A percentile compares a stretch with the other conserved stretches of the same genome.
Conservation (phyloP, 495 filamentous ascomycete genomes). For the Acidomyces sp. region DNA sequence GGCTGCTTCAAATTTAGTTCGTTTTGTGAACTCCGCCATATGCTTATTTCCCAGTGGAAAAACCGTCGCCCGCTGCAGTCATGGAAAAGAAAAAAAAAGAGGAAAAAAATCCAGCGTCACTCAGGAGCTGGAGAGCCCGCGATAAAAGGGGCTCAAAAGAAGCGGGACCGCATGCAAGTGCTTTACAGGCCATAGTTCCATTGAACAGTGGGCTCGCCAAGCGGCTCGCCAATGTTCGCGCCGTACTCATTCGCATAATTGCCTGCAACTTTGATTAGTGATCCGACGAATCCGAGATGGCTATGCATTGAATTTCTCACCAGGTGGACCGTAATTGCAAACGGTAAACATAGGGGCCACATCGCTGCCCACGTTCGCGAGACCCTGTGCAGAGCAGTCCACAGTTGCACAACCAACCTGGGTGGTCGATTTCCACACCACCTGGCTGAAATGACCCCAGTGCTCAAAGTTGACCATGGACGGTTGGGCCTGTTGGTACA, state of each 20-base stretch:
- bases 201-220: conserved; percentile 27
- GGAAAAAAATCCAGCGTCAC: neutral
- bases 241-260: conserved; percentile 56
- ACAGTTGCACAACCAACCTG: conserved; percentile 61
- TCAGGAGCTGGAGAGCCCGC: too few species aligned
- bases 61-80: conserved; percentile 8
- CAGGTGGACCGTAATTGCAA: conserved; percentile 75
- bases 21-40: conserved; percentile 4
- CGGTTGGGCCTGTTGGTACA: conserved; percentile 34
- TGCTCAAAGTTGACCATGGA: conserved; percentile 48
- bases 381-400: conserved; percentile 33
- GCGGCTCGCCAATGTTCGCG: conserved; percentile 46
- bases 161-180: too few species aligned
- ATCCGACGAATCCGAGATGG: neutral
- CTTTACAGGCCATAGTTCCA: conserved; percentile 13
- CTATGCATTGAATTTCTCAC: conserved; percentile 28
- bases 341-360: conserved; percentile 54
- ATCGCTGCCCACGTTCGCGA: conserved; percentile 38
- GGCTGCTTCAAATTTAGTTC: conserved; percentile 1
- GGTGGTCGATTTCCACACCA: conserved; percentile 66
- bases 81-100: conserved; percentile 5
- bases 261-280: conserved; percentile 31
- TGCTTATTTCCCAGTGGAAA: conserved; percentile 2
- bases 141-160: too few species aligned
- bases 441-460: conserved; percentile 68